A percentile compares a stretch with the other conserved stretches of the same genome.
These are phyloP conservation scores for Pulveroboletus frians DNA, from an alignment of 768 basidiomycete genomes.

Conservation along the genomic window DNA sequence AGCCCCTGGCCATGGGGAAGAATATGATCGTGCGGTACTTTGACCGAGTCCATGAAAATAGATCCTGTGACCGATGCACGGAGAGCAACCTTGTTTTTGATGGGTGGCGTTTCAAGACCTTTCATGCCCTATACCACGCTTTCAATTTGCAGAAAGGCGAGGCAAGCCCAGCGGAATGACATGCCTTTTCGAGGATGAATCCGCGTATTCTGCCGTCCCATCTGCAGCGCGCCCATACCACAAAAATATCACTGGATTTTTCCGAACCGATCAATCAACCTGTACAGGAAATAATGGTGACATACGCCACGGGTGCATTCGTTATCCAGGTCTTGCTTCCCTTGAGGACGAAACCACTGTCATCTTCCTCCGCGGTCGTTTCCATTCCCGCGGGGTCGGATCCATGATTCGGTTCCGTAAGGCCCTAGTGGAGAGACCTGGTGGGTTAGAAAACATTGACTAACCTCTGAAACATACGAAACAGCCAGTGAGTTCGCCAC, in stretches of 20 bases:
- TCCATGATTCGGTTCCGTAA: constrained; percentile 96
- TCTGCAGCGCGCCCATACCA: constrained; percentile 92
- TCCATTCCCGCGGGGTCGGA: constrained; percentile 99
- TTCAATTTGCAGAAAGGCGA: background rate
- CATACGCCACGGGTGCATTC: constrained; percentile 86
- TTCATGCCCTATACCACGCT: constrained; percentile 55
- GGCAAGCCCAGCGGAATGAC: background rate
- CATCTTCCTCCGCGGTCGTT: constrained; percentile 78
- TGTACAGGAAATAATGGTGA: constrained; percentile 10
- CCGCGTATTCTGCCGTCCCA: constrained; percentile 92
- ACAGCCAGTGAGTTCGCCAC: constrained; percentile 84
- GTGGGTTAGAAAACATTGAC: background rate
- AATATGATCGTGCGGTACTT: constrained; percentile 66
- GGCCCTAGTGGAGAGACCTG: constrained; percentile 49
- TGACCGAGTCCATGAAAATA: constrained; percentile 88
- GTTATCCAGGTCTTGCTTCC: constrained; percentile 99
- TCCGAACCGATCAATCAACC: constrained; percentile 7
- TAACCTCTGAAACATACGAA: constrained; percentile 56
- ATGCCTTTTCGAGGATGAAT: constrained; percentile 85
- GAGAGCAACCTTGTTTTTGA: constrained; percentile 91
- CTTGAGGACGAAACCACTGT: constrained; percentile 79
- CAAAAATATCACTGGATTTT: constrained; percentile 67
- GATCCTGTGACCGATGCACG: constrained; percentile 81
- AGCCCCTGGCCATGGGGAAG: constrained; percentile 77
- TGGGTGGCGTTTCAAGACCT: constrained; percentile 79